phyloP scores from a whole-genome alignment of 495 filamentous ascomycete species.

The Lophiostoma macrostomum region DNA sequence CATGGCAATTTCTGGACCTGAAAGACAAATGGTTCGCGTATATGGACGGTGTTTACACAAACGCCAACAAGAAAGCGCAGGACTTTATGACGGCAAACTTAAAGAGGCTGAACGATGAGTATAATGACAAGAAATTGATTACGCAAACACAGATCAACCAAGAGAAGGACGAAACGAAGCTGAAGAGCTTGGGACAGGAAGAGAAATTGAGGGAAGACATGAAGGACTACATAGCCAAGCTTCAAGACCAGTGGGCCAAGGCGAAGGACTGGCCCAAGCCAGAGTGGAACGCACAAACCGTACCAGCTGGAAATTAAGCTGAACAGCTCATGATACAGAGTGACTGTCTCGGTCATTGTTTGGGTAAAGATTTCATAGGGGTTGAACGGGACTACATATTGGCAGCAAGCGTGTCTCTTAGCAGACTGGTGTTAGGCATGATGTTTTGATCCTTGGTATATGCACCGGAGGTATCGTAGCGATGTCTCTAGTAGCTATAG shows the following conservation, averaged over 20 bases:
- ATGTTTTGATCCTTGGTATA: too few relatives aligned
- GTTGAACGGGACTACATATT: too few relatives aligned
- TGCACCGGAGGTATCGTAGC: too few relatives aligned
- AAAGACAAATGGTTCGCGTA: constrained; percentile 11
- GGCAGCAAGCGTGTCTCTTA: too few relatives aligned
- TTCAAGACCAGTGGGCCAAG: background rate
- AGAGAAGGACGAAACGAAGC: constrained; percentile 1
- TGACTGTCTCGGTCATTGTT: too few relatives aligned
- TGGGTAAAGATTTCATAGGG: too few relatives aligned
- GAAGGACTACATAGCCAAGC: background rate
- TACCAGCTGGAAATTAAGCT: too few relatives aligned
- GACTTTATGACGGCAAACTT: constrained; percentile 1
- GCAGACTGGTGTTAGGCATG: too few relatives aligned
- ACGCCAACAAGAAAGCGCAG: background rate
- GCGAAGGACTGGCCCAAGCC: constrained; percentile 3
- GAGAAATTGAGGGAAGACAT: background rate
- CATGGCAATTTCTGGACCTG: constrained; percentile 2
- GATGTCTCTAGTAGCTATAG: too few relatives aligned
- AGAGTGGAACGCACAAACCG: background rate
- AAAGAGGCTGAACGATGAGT: constrained; percentile 11
- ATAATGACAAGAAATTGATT: constrained; percentile 12
- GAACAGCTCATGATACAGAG: too few relatives aligned
- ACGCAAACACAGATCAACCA: background rate
- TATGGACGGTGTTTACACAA: constrained; percentile 5
- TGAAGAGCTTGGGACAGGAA: background rate